phyloP scores from a whole-genome alignment of 2,329 filamentous ascomycete species.

The Ilyonectria destructans region DNA sequence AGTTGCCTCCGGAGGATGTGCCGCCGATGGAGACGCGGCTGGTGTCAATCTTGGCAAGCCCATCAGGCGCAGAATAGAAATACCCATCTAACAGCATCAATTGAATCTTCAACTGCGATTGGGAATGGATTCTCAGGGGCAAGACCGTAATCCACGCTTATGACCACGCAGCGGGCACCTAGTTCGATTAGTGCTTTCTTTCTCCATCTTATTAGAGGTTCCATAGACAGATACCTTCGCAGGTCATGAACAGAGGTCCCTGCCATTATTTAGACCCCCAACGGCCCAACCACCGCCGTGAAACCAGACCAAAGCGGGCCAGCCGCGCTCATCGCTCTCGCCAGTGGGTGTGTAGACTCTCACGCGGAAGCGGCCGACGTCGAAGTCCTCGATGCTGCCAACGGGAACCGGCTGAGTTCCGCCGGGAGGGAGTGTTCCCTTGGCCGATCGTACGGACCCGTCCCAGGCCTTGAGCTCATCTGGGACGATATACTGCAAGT shows the following conservation, averaged over 20 bases:
- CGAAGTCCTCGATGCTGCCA: conserved; percentile 48
- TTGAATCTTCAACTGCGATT: conserved; percentile 53
- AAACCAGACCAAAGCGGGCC: conserved; percentile 59
- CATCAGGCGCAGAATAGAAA: conserved; percentile 33
- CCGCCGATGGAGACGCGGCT: conserved; percentile 51
- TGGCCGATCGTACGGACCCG: conserved; percentile 46
- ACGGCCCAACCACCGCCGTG: conserved; percentile 60
- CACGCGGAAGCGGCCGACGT: conserved; percentile 49
- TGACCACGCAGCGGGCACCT: conserved; percentile 49
- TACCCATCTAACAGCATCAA: conserved; percentile 54
- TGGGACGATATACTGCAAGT: conserved; percentile 56
- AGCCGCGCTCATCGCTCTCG: conserved; percentile 46
- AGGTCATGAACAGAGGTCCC: conserved; percentile 54
- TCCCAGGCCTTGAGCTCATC: conserved; percentile 56
- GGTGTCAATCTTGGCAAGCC: conserved; percentile 46
- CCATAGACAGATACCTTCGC: conserved; percentile 40
- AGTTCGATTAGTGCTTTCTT: conserved; percentile 16
- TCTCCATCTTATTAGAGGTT: not conserved
- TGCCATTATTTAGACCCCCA: conserved; percentile 54
- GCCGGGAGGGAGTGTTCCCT: conserved; percentile 47
- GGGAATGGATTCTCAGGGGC: conserved; percentile 57
- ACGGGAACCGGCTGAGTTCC: conserved; percentile 48
- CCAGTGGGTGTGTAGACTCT: conserved; percentile 54
- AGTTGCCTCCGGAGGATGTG: conserved; percentile 50
- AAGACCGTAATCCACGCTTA: conserved; percentile 55